phyloP scores from a whole-genome alignment of 2,329 filamentous ascomycete species.

The Paraphoma sp. region DNA sequence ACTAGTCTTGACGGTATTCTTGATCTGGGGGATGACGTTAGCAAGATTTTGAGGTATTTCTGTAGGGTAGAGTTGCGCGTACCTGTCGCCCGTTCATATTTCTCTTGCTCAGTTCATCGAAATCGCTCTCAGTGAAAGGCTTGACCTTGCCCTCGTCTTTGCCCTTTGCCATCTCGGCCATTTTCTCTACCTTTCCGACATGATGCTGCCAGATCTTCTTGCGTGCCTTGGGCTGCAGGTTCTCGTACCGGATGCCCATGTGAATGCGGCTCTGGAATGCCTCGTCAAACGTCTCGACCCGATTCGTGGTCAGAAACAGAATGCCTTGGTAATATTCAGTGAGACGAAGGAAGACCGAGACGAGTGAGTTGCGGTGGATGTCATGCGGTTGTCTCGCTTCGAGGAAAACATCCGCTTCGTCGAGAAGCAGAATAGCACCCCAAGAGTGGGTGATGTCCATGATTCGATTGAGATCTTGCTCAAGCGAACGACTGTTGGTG shows the following conservation, averaged over 20 bases:
- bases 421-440: conserved; percentile 83
- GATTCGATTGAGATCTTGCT: conserved; percentile 80
- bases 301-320: conserved; percentile 86
- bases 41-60: neutral
- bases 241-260: conserved; percentile 81
- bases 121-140: conserved; percentile 71
- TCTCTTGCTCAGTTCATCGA: conserved; percentile 69
- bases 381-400: conserved; percentile 84
- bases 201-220: conserved; percentile 85
- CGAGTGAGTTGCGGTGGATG: conserved; percentile 82
- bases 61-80: conserved; percentile 18
- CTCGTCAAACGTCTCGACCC: conserved; percentile 87
- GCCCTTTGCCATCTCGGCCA: conserved; percentile 64
- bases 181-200: conserved; percentile 70
- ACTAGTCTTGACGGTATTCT: conserved; percentile 84
- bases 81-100: conserved; percentile 73
- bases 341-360: conserved; percentile 84
- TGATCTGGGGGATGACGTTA: conserved; percentile 68
- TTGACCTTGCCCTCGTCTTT: conserved; percentile 34
- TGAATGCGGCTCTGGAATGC: conserved; percentile 90
- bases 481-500: conserved; percentile 73
- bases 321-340: conserved; percentile 94
- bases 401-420: conserved; percentile 70
- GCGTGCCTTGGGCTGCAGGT: conserved; percentile 74
- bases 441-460: conserved; percentile 85